A percentile compares a stretch with the other conserved stretches of the same genome.
These are phyloP conservation scores for Cyberlindnera bimundalis DNA, from an alignment of 805 yeast species.

Conservation along the genomic window DNA sequence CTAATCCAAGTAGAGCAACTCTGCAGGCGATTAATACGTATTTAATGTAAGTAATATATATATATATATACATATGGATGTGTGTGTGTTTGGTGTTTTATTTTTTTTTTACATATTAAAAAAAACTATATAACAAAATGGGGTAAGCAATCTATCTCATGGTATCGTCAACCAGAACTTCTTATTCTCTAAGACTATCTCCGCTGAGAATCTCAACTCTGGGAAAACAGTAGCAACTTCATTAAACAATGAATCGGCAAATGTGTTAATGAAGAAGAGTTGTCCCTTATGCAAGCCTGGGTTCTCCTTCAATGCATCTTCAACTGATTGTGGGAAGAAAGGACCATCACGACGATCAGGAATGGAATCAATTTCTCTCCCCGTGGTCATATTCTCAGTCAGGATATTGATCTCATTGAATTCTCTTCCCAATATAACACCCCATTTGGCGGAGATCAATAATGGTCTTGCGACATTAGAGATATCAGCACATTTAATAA, in stretches of 20 bases:
- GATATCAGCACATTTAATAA: constrained; percentile 93
- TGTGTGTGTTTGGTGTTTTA: no score
- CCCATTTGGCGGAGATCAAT: constrained; percentile 81
- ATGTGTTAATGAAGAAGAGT: constrained; percentile 75
- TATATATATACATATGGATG: no score
- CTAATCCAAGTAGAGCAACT: constrained; percentile 76
- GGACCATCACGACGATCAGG: constrained; percentile 20
- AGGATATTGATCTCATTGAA: constrained; percentile 63
- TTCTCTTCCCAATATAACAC: constrained; percentile 71
- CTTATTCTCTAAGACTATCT: constrained; percentile 13
- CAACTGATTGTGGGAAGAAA: constrained; percentile 36
- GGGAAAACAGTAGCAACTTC: constrained; percentile 62
- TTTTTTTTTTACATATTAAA: no score
- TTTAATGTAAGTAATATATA: constrained; percentile 37
- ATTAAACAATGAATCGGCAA: constrained; percentile 73
- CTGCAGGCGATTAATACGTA: constrained; percentile 64
- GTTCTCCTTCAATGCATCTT: constrained; percentile 42
- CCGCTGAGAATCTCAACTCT: constrained; percentile 44
- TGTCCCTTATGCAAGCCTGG: constrained; percentile 67
- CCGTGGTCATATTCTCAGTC: constrained; percentile 35
- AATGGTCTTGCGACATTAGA: constrained; percentile 87
- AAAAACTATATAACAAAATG: no score
- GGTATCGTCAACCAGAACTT: constrained; percentile 10
- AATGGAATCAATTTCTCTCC: constrained; percentile 24
- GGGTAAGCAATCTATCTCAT: no score